These are phyloP conservation scores for Populus nigra DNA, from an alignment of 345 rosid species.

Conservation along the genomic window DNA sequence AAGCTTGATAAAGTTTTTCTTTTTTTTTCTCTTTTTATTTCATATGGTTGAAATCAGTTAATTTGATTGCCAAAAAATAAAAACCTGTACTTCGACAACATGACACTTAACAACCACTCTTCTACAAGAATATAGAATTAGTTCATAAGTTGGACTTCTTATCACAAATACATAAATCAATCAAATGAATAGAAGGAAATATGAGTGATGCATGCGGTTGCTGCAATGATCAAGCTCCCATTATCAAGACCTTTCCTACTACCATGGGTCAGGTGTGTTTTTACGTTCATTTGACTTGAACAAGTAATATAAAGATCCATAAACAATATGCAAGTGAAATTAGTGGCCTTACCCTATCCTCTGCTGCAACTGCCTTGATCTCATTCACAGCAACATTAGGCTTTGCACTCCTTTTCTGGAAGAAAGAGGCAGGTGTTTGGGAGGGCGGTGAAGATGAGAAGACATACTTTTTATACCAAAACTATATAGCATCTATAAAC, in stretches of 20 bases:
- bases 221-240: neutral
- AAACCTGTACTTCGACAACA: neutral
- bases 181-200: neutral
- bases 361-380: neutral
- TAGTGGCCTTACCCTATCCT: neutral
- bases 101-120: neutral
- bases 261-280: neutral
- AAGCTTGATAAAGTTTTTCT: conserved; percentile 1
- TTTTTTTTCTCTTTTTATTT: neutral
- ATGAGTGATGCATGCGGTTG: neutral
- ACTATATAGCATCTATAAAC: neutral
- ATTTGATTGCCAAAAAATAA: neutral
- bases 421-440: neutral
- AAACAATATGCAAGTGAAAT: neutral
- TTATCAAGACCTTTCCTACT: neutral
- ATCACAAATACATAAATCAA: neutral
- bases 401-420: neutral
- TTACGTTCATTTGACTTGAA: neutral
- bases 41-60: neutral
- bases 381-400: neutral
- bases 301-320: neutral
- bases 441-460: neutral
- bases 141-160: neutral
- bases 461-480: neutral
- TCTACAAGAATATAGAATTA: neutral